Evolutionary conservation across 2,329 filamentous ascomycete species (phyloP).

Genomic region (Epicoccum sorghinum): DNA sequence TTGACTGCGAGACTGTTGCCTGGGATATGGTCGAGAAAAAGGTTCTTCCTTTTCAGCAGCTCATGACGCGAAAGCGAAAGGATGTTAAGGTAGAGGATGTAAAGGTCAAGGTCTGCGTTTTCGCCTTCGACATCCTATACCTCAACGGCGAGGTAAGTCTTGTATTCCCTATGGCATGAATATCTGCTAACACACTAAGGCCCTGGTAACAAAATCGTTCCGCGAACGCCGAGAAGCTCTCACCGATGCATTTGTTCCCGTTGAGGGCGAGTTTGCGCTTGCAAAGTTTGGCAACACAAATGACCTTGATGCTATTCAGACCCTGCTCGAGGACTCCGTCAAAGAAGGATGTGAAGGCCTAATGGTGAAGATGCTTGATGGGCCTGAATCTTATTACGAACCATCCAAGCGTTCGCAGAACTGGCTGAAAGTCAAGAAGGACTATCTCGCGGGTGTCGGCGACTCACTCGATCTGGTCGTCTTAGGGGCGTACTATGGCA

Average conservation of each 20-base stretch:
- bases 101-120: slow-evolving; percentile 95
- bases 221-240: slow-evolving; percentile 82
- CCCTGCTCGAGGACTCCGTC: slow-evolving; percentile 89
- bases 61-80: slow-evolving; percentile 98
- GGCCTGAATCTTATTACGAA: slow-evolving; percentile 89
- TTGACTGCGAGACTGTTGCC: slow-evolving; percentile 98
- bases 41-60: slow-evolving; percentile 93
- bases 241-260: slow-evolving; percentile 71
- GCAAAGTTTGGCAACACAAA: slow-evolving; percentile 86
- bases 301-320: slow-evolving; percentile 92
- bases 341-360: slow-evolving; percentile 96
- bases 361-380: slow-evolving; percentile 99
- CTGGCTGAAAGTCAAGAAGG: slow-evolving; percentile 99
- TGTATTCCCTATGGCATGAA: not conserved
- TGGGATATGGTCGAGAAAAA: slow-evolving; percentile 97
- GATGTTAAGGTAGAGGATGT: slow-evolving; percentile 95
- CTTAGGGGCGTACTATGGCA: slow-evolving; percentile 90
- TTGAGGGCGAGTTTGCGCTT: slow-evolving; percentile 90
- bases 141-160: slow-evolving; percentile 78
- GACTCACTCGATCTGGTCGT: slow-evolving; percentile 97
- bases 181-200: slow-evolving; percentile 45
- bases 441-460: slow-evolving; percentile 91
- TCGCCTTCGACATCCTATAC: slow-evolving; percentile 93
- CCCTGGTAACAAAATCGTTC: slow-evolving; percentile 84
- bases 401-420: slow-evolving; percentile 95